These are phyloP conservation scores for Talaromyces sp. DNA, from an alignment of 2,329 filamentous ascomycete genomes.

Conservation along the genomic window DNA sequence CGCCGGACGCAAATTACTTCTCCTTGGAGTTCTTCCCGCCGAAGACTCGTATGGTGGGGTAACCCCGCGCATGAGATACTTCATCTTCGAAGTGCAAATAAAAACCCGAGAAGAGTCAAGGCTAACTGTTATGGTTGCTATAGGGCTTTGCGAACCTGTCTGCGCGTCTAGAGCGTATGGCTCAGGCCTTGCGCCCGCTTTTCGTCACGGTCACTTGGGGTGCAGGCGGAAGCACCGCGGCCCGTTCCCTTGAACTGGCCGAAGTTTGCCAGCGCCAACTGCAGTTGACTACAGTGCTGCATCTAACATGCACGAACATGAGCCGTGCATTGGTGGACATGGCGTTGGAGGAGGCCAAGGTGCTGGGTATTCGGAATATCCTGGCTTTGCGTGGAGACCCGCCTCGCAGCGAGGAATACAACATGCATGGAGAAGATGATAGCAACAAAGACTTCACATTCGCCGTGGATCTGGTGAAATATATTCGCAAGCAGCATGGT, in stretches of 20 bases:
- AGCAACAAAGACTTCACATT: constrained; percentile 80
- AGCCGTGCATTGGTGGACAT: constrained; percentile 81
- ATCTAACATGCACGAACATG: constrained; percentile 98
- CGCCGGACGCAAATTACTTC: constrained; percentile 80
- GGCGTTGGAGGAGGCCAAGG: constrained; percentile 87
- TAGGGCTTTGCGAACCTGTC: constrained; percentile 89
- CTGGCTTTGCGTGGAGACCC: constrained; percentile 89
- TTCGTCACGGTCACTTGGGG: constrained; percentile 99
- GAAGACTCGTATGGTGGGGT: constrained; percentile 80
- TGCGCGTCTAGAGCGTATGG: constrained; percentile 92
- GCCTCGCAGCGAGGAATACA: constrained; percentile 85
- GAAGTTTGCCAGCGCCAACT: constrained; percentile 93
- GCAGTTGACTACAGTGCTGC: constrained; percentile 89
- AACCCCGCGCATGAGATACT: constrained; percentile 26
- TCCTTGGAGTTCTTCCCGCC: constrained; percentile 99
- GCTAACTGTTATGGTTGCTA: constrained; percentile 26
- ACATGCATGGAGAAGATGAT: constrained; percentile 62
- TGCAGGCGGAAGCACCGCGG: constrained; percentile 87
- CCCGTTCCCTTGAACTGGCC: constrained; percentile 89
- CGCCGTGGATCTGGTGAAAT: constrained; percentile 84
- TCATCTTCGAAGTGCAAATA: background rate
- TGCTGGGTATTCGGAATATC: constrained; percentile 88
- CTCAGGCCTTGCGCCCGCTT: constrained; percentile 82
- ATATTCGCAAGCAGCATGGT: constrained; percentile 82
- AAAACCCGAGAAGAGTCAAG: constrained; percentile 8